phyloP scores from a whole-genome alignment of 306 rosid genomes.

The Quercus cerris region DNA sequence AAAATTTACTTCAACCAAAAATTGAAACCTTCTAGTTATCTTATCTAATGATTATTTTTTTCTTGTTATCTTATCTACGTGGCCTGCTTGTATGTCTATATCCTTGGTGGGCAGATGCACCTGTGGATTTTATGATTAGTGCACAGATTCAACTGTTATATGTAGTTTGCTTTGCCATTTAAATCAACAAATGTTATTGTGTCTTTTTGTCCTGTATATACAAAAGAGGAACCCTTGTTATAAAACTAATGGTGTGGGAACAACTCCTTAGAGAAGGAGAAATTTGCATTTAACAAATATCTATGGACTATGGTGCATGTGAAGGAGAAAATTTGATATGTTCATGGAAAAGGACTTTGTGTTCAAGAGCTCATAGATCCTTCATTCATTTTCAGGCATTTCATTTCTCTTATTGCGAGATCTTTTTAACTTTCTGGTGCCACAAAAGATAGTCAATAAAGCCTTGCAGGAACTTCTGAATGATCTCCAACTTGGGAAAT shows the following conservation, averaged over 20 bases:
- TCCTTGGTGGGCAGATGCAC: slow-evolving; percentile 91
- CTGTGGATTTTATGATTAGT: slow-evolving; percentile 69
- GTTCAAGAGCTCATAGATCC: neutral
- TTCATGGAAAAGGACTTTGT: neutral
- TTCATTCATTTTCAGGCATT: neutral
- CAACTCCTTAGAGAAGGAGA: neutral
- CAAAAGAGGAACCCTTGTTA: neutral
- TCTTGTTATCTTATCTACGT: slow-evolving; percentile 41
- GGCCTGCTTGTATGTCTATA: slow-evolving; percentile 83
- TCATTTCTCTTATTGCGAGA: neutral
- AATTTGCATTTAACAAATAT: neutral
- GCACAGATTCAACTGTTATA: too few relatives aligned
- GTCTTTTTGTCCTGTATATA: neutral
- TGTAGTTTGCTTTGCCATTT: too few relatives aligned
- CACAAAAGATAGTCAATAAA: neutral
- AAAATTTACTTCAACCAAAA: too few relatives aligned
- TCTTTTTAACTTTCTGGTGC: neutral
- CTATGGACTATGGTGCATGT: neutral
- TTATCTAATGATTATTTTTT: neutral
- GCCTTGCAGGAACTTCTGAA: neutral
- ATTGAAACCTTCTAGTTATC: too few relatives aligned
- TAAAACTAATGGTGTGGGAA: neutral
- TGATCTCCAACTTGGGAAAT: neutral
- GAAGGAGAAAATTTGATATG: neutral
- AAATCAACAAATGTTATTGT: neutral